These are phyloP conservation scores for Daldinia childiae DNA, from an alignment of 495 filamentous ascomycete species.

Conservation along the genomic window DNA sequence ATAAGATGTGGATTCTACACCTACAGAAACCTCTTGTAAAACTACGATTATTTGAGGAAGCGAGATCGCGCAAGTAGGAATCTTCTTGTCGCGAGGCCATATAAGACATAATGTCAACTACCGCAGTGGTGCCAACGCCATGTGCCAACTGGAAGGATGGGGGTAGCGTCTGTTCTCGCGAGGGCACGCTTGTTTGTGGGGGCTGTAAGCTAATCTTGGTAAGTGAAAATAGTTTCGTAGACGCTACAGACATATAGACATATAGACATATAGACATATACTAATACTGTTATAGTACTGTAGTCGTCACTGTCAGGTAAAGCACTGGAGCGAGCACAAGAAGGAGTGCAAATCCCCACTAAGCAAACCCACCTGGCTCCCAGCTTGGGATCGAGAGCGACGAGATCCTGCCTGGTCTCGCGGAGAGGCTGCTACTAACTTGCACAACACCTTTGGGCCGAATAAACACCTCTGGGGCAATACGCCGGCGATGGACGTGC, in stretches of 20 bases:
- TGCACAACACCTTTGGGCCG: neutral
- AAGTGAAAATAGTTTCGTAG: neutral
- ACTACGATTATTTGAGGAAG: neutral
- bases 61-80: neutral
- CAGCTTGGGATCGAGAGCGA: slow-evolving; percentile 44
- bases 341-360: slow-evolving; percentile 46
- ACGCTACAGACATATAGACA: neutral
- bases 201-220: slow-evolving; percentile 16
- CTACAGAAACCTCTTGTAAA: neutral
- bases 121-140: neutral
- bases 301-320: slow-evolving; percentile 46
- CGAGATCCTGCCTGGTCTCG: slow-evolving; percentile 41
- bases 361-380: slow-evolving; percentile 43
- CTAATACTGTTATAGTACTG: slow-evolving; percentile 47
- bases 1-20: neutral
- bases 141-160: slow-evolving; percentile 25
- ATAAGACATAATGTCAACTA: neutral
- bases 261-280: neutral
- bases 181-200: slow-evolving; percentile 10
- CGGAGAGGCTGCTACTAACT: neutral
- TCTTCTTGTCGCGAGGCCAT: neutral
- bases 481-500: slow-evolving; percentile 55
- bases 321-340: slow-evolving; percentile 51
- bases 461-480: slow-evolving; percentile 55
- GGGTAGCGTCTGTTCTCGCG: neutral